Percentiles rank a stretch among this genome's conserved stretches.
Conservation (phyloP, 257 asterid species). For the Nicotiana noctiflora region DNA sequence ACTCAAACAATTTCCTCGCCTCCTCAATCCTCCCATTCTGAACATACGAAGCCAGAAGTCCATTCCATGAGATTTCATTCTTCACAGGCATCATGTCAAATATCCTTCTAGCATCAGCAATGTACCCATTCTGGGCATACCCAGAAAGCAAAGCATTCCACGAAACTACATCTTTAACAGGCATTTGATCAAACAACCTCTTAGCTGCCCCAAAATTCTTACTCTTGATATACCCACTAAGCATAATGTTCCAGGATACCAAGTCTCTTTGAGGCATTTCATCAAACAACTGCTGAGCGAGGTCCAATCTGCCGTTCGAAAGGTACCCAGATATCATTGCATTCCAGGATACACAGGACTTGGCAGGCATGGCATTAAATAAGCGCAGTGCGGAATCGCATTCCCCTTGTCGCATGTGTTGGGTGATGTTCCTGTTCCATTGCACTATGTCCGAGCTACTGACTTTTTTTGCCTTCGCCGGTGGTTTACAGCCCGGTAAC, state of each 20-base stretch:
- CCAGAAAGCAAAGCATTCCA: constrained; percentile 91
- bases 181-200: constrained; percentile 70
- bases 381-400: constrained; percentile 51
- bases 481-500: constrained; percentile 15
- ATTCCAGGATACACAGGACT: constrained; percentile 69
- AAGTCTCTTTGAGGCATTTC: constrained; percentile 60
- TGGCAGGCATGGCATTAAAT: constrained; percentile 68
- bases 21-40: constrained; percentile 80
- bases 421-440: constrained; percentile 64
- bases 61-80: constrained; percentile 95
- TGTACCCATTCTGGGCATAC: constrained; percentile 69
- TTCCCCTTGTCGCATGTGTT: constrained; percentile 68
- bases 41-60: constrained; percentile 76
- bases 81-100: constrained; percentile 66
- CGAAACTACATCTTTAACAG: constrained; percentile 69
- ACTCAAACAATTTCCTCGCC: constrained; percentile 70
- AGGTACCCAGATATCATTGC: constrained; percentile 73
- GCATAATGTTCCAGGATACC: constrained; percentile 76
- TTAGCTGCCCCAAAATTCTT: constrained; percentile 58
- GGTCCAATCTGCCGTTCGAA: constrained; percentile 36
- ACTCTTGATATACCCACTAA: constrained; percentile 55
- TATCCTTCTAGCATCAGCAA: constrained; percentile 67
- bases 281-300: constrained; percentile 59
- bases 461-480: constrained; percentile 6
- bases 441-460: constrained; percentile 50